Evolutionary conservation across 192 early-diverging fungal species (phyloP).

Genomic region (Spinellus fusiger): DNA sequence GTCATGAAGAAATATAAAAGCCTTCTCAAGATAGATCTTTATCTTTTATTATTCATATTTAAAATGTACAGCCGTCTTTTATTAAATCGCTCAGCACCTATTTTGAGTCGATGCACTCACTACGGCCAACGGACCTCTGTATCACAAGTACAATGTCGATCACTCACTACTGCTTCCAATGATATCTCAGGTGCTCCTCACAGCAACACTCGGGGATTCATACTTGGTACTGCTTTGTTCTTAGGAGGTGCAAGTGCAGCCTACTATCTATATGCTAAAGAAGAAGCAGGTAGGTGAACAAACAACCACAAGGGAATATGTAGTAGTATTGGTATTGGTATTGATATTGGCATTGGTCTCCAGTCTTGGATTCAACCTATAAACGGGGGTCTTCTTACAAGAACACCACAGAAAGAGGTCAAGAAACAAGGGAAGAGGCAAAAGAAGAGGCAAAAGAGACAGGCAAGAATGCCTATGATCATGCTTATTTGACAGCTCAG

Average conservation of each 20-base stretch:
- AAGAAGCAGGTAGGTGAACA: neutral
- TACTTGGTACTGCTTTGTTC: neutral
- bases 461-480: neutral
- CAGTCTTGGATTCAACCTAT: too few species aligned
- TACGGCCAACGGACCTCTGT: neutral
- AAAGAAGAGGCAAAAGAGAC: neutral
- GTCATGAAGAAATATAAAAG: neutral
- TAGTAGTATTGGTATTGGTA: neutral
- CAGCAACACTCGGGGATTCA: neutral
- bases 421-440: neutral
- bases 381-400: neutral
- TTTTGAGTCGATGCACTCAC: neutral
- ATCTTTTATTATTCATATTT: neutral
- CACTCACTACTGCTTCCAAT: neutral
- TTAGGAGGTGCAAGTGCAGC: neutral
- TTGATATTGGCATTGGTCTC: neutral
- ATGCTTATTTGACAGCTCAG: too few species aligned
- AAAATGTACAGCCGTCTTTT: neutral
- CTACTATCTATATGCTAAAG: constrained; percentile 2
- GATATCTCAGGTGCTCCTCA: neutral
- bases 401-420: neutral
- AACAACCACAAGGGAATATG: neutral
- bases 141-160: neutral
- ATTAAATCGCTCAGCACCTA: neutral
- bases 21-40: neutral